These are phyloP conservation scores for Nidularia sp. DNA, from an alignment of 768 basidiomycete species.

Conservation along the genomic window DNA sequence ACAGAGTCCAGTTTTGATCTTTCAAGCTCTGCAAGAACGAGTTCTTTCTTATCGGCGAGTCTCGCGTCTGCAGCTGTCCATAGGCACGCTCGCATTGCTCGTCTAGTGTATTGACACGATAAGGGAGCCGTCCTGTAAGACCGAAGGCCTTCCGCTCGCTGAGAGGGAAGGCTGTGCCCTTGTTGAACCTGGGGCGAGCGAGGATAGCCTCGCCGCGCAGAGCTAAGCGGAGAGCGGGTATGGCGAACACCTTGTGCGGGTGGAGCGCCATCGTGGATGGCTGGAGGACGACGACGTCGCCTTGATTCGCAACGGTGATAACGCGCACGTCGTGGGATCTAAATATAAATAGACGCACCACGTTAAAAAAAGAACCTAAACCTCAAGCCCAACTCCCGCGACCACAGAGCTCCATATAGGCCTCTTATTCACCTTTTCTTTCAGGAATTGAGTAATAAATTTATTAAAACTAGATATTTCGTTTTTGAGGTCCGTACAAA, in stretches of 20 bases:
- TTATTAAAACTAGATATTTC: too few relatives aligned
- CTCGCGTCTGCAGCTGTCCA: slow-evolving; percentile 43
- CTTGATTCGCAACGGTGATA: too few relatives aligned
- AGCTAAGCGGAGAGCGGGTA: slow-evolving; percentile 34
- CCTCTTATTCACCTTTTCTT: too few relatives aligned
- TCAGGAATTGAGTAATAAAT: too few relatives aligned
- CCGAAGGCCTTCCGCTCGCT: slow-evolving; percentile 71
- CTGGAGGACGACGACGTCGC: too few relatives aligned
- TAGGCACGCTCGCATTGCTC: slow-evolving; percentile 77
- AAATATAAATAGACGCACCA: too few relatives aligned
- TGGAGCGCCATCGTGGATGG: too few relatives aligned
- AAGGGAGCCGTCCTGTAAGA: slow-evolving; percentile 46
- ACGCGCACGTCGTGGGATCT: too few relatives aligned
- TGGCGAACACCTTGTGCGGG: background rate
- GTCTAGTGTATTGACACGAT: slow-evolving; percentile 59
- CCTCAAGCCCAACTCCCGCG: too few relatives aligned
- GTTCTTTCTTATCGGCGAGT: slow-evolving; percentile 52
- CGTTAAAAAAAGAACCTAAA: too few relatives aligned
- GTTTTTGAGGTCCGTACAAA: too few relatives aligned
- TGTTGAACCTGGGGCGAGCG: slow-evolving; percentile 66
- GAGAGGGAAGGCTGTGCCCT: slow-evolving; percentile 73
- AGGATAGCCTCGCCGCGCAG: slow-evolving; percentile 63
- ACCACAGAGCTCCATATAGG: too few relatives aligned
- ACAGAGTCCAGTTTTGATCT: slow-evolving; percentile 80
- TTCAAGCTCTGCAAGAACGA: slow-evolving; percentile 73